Conservation (phyloP, 176 grass and related monocot species). For the Paspalum vaginatum region DNA sequence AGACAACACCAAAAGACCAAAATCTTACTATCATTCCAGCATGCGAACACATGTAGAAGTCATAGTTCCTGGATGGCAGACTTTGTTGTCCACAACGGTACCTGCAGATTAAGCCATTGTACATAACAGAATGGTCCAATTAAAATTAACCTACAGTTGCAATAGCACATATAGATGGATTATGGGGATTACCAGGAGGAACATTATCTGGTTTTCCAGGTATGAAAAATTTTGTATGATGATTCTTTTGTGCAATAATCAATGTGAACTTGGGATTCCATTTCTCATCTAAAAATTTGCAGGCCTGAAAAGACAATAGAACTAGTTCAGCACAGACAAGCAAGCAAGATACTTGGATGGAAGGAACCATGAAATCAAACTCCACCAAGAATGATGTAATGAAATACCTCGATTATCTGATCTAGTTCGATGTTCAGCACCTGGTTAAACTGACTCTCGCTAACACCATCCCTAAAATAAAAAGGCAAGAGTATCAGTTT, state of each 20-base stretch:
- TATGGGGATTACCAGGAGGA: slow-evolving; percentile 58
- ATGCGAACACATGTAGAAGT: slow-evolving; percentile 96
- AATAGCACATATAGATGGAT: neutral
- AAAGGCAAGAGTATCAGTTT: slow-evolving; percentile 2
- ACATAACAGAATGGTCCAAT: neutral
- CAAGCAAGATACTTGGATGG: neutral
- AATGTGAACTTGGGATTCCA: slow-evolving; percentile 82
- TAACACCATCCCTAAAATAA: slow-evolving; percentile 77
- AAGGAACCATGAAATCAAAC: neutral
- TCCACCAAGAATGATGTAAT: neutral
- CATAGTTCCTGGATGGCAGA: slow-evolving; percentile 90
- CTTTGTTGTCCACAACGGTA: slow-evolving; percentile 78
- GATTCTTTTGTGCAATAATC: slow-evolving; percentile 93
- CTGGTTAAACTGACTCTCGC: slow-evolving; percentile 85
- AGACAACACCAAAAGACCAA: neutral
- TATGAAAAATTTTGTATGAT: slow-evolving; percentile 87
- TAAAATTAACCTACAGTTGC: neutral
- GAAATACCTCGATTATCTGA: slow-evolving; percentile 86
- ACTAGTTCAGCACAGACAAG: neutral
- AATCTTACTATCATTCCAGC: slow-evolving; percentile 87
- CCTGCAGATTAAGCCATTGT: slow-evolving; percentile 44
- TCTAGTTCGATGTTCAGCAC: slow-evolving; percentile 87
- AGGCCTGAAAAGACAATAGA: slow-evolving; percentile 52
- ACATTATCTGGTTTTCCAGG: slow-evolving; percentile 70
- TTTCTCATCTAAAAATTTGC: slow-evolving; percentile 74